These are phyloP conservation scores for Microbotryum saponariae DNA, from an alignment of 1,284 basidiomycete species.

Conservation along the genomic window DNA sequence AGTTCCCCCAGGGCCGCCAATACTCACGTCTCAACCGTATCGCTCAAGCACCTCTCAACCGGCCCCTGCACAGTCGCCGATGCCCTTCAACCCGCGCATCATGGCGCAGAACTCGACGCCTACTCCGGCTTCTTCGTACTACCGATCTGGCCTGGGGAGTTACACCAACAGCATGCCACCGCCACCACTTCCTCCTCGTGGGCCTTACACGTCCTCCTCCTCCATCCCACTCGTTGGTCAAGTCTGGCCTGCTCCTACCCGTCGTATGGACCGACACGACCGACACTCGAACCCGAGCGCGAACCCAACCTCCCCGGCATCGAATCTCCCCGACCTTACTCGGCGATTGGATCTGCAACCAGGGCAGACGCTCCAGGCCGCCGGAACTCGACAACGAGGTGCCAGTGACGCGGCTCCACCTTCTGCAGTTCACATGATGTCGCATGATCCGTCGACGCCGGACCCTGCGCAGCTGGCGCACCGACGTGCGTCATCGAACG, in stretches of 20 bases:
- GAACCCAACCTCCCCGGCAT: background rate
- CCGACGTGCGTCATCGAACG: background rate
- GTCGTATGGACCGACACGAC: background rate
- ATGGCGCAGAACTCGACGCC: background rate
- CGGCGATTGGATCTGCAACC: conserved; percentile 6
- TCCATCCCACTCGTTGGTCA: conserved; percentile 16
- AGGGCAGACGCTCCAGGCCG: conserved; percentile 6
- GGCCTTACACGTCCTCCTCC: conserved; percentile 6
- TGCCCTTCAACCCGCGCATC: background rate
- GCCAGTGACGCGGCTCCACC: background rate
- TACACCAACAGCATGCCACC: background rate
- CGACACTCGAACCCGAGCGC: background rate
- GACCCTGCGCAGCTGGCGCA: background rate
- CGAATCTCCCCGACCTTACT: conserved; percentile 12
- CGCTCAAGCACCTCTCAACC: background rate
- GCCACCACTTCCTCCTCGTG: background rate
- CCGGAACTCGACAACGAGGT: background rate
- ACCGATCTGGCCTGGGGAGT: no score
- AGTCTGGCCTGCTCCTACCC: conserved; percentile 10
- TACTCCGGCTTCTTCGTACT: no score
- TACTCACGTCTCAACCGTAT: conserved; percentile 1
- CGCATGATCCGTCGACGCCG: background rate
- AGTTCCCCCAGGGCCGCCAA: background rate
- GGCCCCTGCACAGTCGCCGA: background rate
- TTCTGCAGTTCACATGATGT: background rate